Percentiles rank a stretch among this genome's conserved stretches.
Evolutionary conservation across 768 basidiomycete genomes (phyloP).

Genomic region (Mrakia gelida): DNA sequence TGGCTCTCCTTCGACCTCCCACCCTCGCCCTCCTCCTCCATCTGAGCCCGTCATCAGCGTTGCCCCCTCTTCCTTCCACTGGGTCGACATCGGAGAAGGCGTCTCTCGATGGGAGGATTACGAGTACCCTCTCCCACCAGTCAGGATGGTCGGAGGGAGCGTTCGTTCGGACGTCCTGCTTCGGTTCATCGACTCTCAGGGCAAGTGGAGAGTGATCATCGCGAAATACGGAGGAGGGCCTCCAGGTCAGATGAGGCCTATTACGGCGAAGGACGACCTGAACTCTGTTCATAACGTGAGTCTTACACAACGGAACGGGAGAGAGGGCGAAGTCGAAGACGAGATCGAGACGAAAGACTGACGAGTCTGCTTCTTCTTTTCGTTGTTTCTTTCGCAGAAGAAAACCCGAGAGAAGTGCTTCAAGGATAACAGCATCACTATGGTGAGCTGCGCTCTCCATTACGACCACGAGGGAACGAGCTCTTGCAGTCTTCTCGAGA

Average conservation of each 20-base stretch:
- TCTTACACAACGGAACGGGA: not conserved
- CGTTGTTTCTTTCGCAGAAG: not conserved
- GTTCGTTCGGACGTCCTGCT: not conserved
- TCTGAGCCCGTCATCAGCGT: not conserved
- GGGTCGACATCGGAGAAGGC: not conserved
- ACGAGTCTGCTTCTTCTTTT: not conserved
- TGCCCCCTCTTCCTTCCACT: not conserved
- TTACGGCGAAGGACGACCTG: not conserved
- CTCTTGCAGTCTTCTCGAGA: no score
- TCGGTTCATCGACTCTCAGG: not conserved
- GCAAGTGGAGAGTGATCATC: not conserved
- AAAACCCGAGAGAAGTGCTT: not conserved
- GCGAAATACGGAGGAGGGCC: not conserved
- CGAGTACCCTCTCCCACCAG: not conserved
- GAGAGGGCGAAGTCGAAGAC: not conserved
- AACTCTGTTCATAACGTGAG: not conserved
- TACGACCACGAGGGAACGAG: not conserved
- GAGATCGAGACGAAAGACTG: not conserved
- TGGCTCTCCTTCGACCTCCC: not conserved
- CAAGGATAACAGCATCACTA: not conserved
- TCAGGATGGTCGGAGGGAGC: not conserved
- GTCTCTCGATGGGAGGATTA: not conserved
- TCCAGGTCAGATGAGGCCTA: not conserved
- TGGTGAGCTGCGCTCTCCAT: not conserved
- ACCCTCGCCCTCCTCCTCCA: not conserved